phyloP scores from a whole-genome alignment of 2,329 filamentous ascomycete species.

The Talaromyces sp. region DNA sequence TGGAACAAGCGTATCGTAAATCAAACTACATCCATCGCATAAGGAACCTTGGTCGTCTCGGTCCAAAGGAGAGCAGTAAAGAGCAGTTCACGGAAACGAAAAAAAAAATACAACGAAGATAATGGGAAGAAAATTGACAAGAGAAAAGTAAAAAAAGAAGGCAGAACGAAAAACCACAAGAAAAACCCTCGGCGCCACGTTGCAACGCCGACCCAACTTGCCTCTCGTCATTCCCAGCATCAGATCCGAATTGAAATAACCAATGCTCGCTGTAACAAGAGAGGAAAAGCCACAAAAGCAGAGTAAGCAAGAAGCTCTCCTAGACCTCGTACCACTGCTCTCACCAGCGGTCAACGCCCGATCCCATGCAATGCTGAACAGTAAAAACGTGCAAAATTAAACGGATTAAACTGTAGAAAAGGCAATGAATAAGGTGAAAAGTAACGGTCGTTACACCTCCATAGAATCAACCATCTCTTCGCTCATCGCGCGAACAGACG shows the following conservation, averaged over 20 bases:
- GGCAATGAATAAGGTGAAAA: constrained; percentile 10
- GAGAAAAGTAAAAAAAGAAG: neutral
- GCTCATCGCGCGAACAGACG: constrained; percentile 46
- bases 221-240: neutral
- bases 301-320: constrained; percentile 6
- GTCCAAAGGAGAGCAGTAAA: neutral
- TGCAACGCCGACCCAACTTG: neutral
- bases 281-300: neutral
- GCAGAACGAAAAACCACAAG: neutral
- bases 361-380: constrained; percentile 9
- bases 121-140: neutral
- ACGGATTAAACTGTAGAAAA: neutral
- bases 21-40: neutral
- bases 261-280: neutral
- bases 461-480: constrained; percentile 50
- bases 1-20: neutral
- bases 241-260: neutral
- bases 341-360: constrained; percentile 12
- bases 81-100: neutral
- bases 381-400: neutral
- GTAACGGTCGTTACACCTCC: constrained; percentile 40
- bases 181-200: neutral
- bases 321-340: constrained; percentile 11
- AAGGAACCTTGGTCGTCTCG: neutral
- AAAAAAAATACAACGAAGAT: neutral